Conservation (phyloP, 73 alveolate genomes). For the Paramecium octaurelia region DNA sequence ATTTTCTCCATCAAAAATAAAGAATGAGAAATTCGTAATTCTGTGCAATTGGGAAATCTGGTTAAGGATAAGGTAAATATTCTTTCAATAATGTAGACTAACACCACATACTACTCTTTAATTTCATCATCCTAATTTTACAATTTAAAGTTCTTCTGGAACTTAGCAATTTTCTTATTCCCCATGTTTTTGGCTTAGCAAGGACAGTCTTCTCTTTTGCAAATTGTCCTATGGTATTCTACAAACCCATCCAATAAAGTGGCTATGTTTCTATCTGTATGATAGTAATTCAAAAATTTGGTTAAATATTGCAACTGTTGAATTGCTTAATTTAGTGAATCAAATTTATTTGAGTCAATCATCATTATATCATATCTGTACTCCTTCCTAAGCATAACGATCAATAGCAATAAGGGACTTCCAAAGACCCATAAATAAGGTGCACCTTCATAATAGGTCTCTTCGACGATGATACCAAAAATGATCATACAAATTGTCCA, state of each 20-base stretch:
- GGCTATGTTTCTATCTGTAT: constrained; percentile 57
- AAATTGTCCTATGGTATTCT: constrained; percentile 60
- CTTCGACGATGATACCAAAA: constrained; percentile 52
- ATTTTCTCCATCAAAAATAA: constrained; percentile 54
- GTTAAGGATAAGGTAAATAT: constrained; percentile 50
- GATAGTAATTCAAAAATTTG: constrained; percentile 52
- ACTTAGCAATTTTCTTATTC: constrained; percentile 44
- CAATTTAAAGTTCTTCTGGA: constrained; percentile 5
- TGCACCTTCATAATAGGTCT: constrained; percentile 54
- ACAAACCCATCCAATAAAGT: constrained; percentile 62
- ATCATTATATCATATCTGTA: constrained; percentile 61
- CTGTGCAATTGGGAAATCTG: constrained; percentile 56
- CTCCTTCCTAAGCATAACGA: constrained; percentile 54
- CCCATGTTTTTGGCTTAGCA: constrained; percentile 60
- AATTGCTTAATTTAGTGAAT: constrained; percentile 58
- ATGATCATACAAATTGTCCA: constrained; percentile 60
- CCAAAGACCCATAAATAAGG: constrained; percentile 61
- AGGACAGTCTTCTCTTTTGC: constrained; percentile 65
- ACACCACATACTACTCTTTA: constrained; percentile 54
- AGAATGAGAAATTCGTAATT: constrained; percentile 47
- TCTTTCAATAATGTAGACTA: constrained; percentile 56
- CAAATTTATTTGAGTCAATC: constrained; percentile 64
- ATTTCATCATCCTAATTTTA: constrained; percentile 49
- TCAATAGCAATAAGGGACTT: constrained; percentile 47
- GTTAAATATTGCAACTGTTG: constrained; percentile 36